These are phyloP conservation scores for Hypoxylon lienhwacheense DNA, from an alignment of 495 filamentous ascomycete genomes.

Conservation along the genomic window DNA sequence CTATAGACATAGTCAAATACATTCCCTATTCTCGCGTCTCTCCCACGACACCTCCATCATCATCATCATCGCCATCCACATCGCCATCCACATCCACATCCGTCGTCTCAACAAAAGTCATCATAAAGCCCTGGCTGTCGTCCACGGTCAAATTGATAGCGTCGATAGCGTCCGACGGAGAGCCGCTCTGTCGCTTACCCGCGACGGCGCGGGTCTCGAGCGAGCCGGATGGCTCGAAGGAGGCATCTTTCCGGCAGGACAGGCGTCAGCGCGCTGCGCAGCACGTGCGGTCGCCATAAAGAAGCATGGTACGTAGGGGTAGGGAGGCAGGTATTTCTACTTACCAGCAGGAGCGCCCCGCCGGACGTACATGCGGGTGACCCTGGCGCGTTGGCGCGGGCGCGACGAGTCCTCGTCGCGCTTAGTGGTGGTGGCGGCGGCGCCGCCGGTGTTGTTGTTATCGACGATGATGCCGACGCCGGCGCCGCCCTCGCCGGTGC, in stretches of 20 bases:
- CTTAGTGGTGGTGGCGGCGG: conserved; percentile 27
- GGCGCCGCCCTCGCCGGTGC: conserved; percentile 50
- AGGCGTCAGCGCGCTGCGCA: conserved; percentile 18
- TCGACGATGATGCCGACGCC: conserved; percentile 55
- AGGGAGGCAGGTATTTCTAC: conserved; percentile 22
- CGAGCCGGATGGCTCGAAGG: conserved; percentile 41
- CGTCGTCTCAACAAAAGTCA: conserved; percentile 53
- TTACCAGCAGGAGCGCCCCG: conserved; percentile 49
- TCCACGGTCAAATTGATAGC: conserved; percentile 54
- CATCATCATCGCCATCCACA: no score
- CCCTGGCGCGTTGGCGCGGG: conserved; percentile 43
- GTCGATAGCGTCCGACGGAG: conserved; percentile 42
- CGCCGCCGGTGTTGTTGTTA: conserved; percentile 35
- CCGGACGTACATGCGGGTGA: conserved; percentile 55
- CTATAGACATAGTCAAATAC: conserved; percentile 8
- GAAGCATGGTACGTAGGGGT: background rate
- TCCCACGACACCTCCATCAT: conserved; percentile 43
- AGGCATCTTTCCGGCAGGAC: conserved; percentile 31
- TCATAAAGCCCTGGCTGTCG: conserved; percentile 50
- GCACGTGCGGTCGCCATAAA: no score
- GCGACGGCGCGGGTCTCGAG: conserved; percentile 30
- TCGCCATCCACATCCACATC: conserved; percentile 45
- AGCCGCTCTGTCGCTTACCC: conserved; percentile 35
- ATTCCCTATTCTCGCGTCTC: conserved; percentile 5
- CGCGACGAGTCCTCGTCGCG: conserved; percentile 40